Conservation (phyloP, 2,329 filamentous ascomycete species). For the Taxawa tesnikishii region DNA sequence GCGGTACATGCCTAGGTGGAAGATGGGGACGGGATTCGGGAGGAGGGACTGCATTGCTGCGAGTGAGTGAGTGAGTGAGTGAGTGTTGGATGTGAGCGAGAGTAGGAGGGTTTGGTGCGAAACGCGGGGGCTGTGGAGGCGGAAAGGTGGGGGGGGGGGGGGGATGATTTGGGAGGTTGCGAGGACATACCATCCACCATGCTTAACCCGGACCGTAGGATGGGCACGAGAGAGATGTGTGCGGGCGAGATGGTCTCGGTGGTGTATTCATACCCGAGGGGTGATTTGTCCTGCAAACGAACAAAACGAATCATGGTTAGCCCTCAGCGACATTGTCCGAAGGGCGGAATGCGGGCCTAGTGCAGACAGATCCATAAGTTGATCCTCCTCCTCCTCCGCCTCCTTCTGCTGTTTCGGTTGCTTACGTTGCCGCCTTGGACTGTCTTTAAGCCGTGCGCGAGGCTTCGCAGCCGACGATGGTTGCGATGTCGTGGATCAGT, state of each 20-base stretch:
- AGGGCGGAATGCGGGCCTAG: not conserved
- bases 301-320: too few relatives aligned
- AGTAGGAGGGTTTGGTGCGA: not conserved
- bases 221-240: conserved; percentile 72
- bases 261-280: conserved; percentile 65
- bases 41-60: conserved; percentile 71
- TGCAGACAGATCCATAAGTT: conserved; percentile 7
- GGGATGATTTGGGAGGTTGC: not conserved
- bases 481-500: conserved; percentile 74
- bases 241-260: conserved; percentile 50
- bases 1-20: conserved; percentile 91
- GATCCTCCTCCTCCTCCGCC: too few relatives aligned
- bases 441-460: conserved; percentile 49
- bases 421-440: conserved; percentile 52
- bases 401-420: too few relatives aligned
- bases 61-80: not conserved
- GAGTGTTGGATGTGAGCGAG: conserved; percentile 4
- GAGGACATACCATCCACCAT: conserved; percentile 65
- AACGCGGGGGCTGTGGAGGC: not conserved
- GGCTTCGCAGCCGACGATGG: conserved; percentile 76
- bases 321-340: not conserved
- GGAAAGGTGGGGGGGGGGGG: conserved; percentile 1
- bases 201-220: conserved; percentile 79
- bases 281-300: conserved; percentile 57
- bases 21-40: conserved; percentile 65